Base-by-base conservation (phyloP, 2,329 filamentous ascomycete species). In the Fusarium redolens region DNA sequence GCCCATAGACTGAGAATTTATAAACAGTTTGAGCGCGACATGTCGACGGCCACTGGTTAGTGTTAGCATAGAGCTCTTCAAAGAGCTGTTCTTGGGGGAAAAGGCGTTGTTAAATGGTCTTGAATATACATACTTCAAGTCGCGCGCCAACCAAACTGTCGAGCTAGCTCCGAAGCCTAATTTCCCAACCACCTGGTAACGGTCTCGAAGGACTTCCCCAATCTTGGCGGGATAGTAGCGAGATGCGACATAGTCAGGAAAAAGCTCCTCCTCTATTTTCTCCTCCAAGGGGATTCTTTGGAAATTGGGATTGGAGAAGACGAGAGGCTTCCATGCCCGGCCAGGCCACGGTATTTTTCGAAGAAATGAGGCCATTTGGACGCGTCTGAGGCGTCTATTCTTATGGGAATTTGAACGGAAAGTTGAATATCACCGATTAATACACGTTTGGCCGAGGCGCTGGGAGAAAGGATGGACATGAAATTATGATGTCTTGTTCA, bases 81-180 rank as follows among this genome's bases (percentile, higher is more conserved):
- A n/a, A 28, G 28, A 4, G 22, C 22, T 22, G 22, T 22, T 22
- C 22, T 22, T 22, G 22, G 22, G 22, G 22, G 22, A 22, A 22
- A 22, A 22, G 22, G 22, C 22, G 22, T 22, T 22, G 22, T 22
- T 22, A 22, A 22, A 22, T 22, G 22, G 22, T 35, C 33, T 17
- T 7, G 14, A 10, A 9, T 9, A 9, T 7, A 50, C 65, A 65
- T 68, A 78, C 75, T 57, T 5, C 8, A 78, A 30, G 56, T 85
- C 83, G 8, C 69, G 78, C 12, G 82, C 81, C 59, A 85, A 73
- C 82, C 82, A 86, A 48, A 84, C 79, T 2, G 82, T 85, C 7
- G 83, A 85, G 68, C 80, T 83, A 8, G 78, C 78, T 12, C 84
- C 83, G 73, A 78, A 83, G 1, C 82, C 83, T 10, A 85, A 76